Conservation (phyloP, 2,329 filamentous ascomycete species). For the Metarhizium anisopliae region DNA sequence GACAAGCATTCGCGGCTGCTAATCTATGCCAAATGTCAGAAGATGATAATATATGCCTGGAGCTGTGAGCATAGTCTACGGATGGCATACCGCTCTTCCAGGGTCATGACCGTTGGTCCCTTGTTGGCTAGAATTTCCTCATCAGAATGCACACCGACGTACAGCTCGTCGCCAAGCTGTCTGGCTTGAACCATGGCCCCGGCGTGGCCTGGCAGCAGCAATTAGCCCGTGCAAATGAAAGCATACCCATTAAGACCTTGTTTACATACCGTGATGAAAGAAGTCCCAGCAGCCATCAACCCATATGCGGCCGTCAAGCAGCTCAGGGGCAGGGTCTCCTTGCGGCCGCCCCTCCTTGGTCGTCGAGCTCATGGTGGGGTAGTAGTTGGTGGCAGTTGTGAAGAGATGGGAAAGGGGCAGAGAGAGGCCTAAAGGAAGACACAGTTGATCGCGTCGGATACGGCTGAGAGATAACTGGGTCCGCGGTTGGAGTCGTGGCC, state of each 20-base stretch:
- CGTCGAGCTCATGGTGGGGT: constrained; percentile 14
- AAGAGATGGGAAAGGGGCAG: not conserved
- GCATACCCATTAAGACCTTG: not conserved
- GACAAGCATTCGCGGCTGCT: constrained; percentile 85
- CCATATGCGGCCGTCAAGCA: constrained; percentile 74
- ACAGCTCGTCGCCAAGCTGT: constrained; percentile 78
- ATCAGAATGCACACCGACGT: constrained; percentile 91
- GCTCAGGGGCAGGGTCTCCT: constrained; percentile 42
- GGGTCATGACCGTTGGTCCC: constrained; percentile 92
- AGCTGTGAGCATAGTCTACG: not conserved
- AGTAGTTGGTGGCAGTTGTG: not conserved
- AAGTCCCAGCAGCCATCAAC: constrained; percentile 99
- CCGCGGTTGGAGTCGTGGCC: not conserved
- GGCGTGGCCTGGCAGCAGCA: constrained; percentile 61
- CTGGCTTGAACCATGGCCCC: constrained; percentile 95
- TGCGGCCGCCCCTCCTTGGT: constrained; percentile 17
- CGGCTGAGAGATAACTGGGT: not conserved
- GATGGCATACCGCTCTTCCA: constrained; percentile 62
- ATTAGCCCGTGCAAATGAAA: not conserved
- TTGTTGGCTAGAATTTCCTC: constrained; percentile 95
- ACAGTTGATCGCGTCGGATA: not conserved
- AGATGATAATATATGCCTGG: not conserved
- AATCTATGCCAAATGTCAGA: constrained; percentile 42
- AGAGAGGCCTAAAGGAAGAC: not conserved
- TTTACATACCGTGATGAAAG: constrained; percentile 74